A percentile compares a stretch with the other conserved stretches of the same genome.
Evolutionary conservation across 23 red algal species (phyloP).

Genomic region (Gracilaria domingensis): DNA sequence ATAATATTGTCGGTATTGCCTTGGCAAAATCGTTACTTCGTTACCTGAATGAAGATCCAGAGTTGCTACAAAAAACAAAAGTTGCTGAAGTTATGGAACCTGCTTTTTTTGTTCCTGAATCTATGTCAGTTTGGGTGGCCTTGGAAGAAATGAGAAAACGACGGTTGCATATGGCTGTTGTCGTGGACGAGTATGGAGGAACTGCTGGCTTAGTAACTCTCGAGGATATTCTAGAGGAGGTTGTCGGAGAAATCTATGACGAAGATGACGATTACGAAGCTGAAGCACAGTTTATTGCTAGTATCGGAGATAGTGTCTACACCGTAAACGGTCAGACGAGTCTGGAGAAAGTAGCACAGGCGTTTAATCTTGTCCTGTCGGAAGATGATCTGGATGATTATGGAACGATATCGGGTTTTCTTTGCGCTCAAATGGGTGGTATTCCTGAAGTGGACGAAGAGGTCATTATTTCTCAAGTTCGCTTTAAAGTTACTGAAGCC

Average conservation of each 20-base stretch:
- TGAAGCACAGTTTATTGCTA: conserved; percentile 65
- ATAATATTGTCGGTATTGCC: conserved; percentile 95
- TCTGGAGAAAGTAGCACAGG: conserved; percentile 84
- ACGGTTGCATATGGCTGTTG: conserved; percentile 95
- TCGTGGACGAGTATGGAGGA: conserved; percentile 99
- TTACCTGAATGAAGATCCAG: conserved; percentile 72
- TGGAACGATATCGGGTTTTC: conserved; percentile 95
- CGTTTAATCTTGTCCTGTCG: conserved; percentile 63
- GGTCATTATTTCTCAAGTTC: conserved; percentile 66
- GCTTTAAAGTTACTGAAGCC: conserved; percentile 82
- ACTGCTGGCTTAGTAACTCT: conserved; percentile 96
- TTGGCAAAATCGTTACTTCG: conserved; percentile 85
- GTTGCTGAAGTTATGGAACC: conserved; percentile 88
- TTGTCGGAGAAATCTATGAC: conserved; percentile 99
- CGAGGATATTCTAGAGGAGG: conserved; percentile 99
- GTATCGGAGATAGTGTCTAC: conserved; percentile 44
- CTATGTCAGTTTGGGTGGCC: conserved; percentile 91
- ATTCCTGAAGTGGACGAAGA: conserved; percentile 84
- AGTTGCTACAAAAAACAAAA: conserved; percentile 55
- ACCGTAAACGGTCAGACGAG: conserved; percentile 85
- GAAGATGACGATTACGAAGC: conserved; percentile 98
- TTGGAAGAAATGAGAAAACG: conserved; percentile 97
- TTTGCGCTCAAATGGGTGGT: conserved; percentile 90
- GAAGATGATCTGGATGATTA: conserved; percentile 94
- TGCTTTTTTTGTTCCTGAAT: conserved; percentile 96